Base-by-base conservation (phyloP, 148 eudicot genomes). In the Suaeda aralocaspica region DNA sequence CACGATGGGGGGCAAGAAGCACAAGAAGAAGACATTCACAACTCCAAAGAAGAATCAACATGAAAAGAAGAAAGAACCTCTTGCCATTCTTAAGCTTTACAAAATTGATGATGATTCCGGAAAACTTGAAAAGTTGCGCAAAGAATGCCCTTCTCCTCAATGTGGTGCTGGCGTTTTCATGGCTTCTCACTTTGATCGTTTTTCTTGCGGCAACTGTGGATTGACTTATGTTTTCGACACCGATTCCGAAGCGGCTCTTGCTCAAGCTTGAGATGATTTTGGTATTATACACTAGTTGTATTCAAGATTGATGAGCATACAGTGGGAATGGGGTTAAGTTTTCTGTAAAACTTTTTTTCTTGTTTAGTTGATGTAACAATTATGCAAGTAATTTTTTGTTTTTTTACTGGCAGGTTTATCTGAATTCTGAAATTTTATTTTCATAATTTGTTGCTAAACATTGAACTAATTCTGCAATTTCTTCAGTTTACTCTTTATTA, bases 1-100 rank as follows among this genome's bases (percentile, higher is more conserved):
- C 0, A 69, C 39, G 39, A 69, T 68, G 72, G 51, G 50, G 12
- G 75, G 61, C 21, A 72, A 66, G 36, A 72, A 72, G 69, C 61
- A 67, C 30, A 72, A 72, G 69, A 72, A 72, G 75, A 72, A 72
- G 53, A 64, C 69, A 12, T 63, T 72, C 42, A 72, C 75, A 36
- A 72, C 75, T 22, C 69, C 75, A 26, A 72, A 72, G 75, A 72
- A 72, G 42, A 26, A 18, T 26, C 75, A 72, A 31, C 75, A 72
- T 56, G 75, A 72, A 30, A 72, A 72, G 75, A 63, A 29, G 33
- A 72, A 72, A 19, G 75, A 72, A 41, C 75, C 62, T 25, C 52
- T 72, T 9, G 50, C 75, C 11, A 36, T 64, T 9, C 62, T 72
- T 10, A 72, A 72, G 39, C 14, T 72, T 16, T 72, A 72, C 53